These are phyloP conservation scores for Trichomonascaceae sp. DNA, from an alignment of 1,139 yeast species.

Conservation along the genomic window DNA sequence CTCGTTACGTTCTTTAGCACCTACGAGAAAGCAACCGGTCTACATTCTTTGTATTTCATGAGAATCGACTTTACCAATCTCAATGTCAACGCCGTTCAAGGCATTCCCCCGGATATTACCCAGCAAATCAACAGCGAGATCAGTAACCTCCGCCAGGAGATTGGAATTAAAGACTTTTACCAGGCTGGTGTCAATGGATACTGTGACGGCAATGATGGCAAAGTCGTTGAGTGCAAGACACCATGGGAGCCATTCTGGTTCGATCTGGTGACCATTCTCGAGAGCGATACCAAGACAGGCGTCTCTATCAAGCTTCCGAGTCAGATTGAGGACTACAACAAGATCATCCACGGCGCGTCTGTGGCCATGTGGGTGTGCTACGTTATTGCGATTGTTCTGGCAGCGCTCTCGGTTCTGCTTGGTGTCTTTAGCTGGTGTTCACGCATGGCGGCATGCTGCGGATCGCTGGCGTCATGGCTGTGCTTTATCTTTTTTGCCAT, in stretches of 20 bases:
- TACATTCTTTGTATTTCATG: constrained; percentile 31
- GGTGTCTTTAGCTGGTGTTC: constrained; percentile 30
- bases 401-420: constrained; percentile 29
- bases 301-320: constrained; percentile 22
- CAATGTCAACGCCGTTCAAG: constrained; percentile 10
- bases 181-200: constrained; percentile 62
- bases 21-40: constrained; percentile 23
- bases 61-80: constrained; percentile 28
- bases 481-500: constrained; percentile 16
- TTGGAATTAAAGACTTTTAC: constrained; percentile 51
- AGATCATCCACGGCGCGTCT: constrained; percentile 29
- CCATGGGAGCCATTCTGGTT: constrained; percentile 44
- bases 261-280: constrained; percentile 39
- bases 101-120: constrained; percentile 10
- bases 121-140: constrained; percentile 9
- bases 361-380: constrained; percentile 35
- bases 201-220: constrained; percentile 42
- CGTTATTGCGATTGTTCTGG: constrained; percentile 31
- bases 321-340: constrained; percentile 22
- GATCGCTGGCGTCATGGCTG: constrained; percentile 22
- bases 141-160: constrained; percentile 12
- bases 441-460: constrained; percentile 24
- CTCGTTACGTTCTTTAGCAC: constrained; percentile 32
- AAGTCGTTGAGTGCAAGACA: constrained; percentile 25
- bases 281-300: constrained; percentile 28